Evolutionary conservation across 1,284 basidiomycete species (phyloP), one percentile per base, ranked within the genome.

Genomic region (Pisolithus thermaeus): DNA sequence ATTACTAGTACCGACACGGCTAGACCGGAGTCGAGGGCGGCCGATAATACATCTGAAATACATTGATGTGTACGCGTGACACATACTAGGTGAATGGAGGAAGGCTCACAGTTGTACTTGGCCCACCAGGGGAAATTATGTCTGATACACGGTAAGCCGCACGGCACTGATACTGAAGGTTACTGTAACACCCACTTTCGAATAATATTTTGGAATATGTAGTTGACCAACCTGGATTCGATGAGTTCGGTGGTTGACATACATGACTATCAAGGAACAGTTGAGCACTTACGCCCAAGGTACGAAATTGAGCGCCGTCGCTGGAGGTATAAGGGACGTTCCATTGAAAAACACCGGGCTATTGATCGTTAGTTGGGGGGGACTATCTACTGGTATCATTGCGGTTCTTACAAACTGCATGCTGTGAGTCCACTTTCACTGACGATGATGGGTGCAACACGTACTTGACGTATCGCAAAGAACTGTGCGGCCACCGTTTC

Each of bases 341-440:
- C 81, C 80, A 38, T 69, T 74, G 59, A 84, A 74, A 47, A 81
- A 72, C 50, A 84, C 74, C 3, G 76, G 77, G 62, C 74, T 72
- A 62, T 70, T 73, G 40, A 27, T 6, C 7, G 23, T 14, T 1
- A 25, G 38, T 18, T 7, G 7, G 18, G 18, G 22, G 22, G 4
- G 18, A 6, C 22, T 20, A 14, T 0, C 11, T 18, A 7, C 25
- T 16, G 12, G 7, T 4, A 9, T 20, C 20, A 25, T 36, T 7
- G 4, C 7, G 25, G 7, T 35, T 25, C 64, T 58, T 46, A 67
- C 64, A 66, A 58, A 52, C 60, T 61, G 32, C 14, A 27, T 9
- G 18, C 5, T 8, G 30, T 56, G 25, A 57, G 51, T 49, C 22
- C 23, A 25, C 46, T 18, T 11, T 9, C 6, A 28, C 1, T 14